Conservation (phyloP, 1,284 basidiomycete species). For the Rhodotorula sp. region DNA sequence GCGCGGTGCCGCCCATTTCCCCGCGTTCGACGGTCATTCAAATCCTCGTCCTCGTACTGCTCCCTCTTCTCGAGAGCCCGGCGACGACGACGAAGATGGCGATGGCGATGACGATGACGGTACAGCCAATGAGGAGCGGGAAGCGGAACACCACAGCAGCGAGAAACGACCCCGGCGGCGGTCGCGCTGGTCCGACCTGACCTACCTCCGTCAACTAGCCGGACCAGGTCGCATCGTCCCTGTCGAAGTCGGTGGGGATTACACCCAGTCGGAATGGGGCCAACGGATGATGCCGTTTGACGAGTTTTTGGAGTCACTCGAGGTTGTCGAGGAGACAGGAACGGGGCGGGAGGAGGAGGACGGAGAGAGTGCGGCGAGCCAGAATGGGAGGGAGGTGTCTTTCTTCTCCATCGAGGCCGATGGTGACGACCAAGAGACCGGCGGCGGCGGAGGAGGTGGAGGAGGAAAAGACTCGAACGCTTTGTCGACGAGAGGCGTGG, state of each 20-base stretch:
- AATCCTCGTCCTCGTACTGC: too few species aligned
- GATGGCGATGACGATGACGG: too few species aligned
- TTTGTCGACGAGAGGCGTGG: too few species aligned
- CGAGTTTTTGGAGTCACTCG: constrained; percentile 59
- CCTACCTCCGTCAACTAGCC: constrained; percentile 65
- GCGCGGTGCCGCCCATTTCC: constrained; percentile 59
- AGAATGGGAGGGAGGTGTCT: neutral
- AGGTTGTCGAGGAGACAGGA: neutral
- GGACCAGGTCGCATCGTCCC: constrained; percentile 83
- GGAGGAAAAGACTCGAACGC: too few species aligned
- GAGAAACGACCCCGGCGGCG: too few species aligned
- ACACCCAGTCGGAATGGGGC: constrained; percentile 75
- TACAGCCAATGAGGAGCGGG: too few species aligned
- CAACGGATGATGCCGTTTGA: constrained; percentile 78
- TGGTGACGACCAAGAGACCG: neutral
- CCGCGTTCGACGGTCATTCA: constrained; percentile 58
- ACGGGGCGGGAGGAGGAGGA: neutral
- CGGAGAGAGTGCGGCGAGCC: neutral
- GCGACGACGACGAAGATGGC: too few species aligned
- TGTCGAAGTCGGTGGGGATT: constrained; percentile 83
- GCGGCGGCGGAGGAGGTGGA: neutral
- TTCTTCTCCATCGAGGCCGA: neutral
- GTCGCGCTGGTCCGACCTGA: constrained; percentile 62
- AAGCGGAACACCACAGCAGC: too few species aligned
- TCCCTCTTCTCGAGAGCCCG: too few species aligned